Evolutionary conservation across 495 filamentous ascomycete species (phyloP), one percentile per base, ranked within the genome.

Genomic region (Umbilicaria muhlenbergii): DNA sequence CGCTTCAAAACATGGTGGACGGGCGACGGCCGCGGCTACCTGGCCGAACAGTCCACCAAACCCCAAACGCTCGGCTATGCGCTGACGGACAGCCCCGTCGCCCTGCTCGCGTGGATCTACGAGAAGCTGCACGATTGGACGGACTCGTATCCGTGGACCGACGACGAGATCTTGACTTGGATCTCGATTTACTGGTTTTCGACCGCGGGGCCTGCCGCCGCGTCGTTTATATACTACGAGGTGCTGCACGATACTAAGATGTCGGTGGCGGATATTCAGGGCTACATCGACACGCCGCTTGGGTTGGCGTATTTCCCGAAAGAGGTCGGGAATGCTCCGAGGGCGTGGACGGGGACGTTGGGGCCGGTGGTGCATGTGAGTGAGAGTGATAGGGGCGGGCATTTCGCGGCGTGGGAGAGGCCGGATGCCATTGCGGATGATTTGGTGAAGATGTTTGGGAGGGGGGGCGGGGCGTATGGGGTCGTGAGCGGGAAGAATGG

Each of bases 211-310:
- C 74, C 73, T 0, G 71, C 69, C 5, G 74, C 74, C 2, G 72
- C 62, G 46, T 54, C 65, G 3, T 55, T 68, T 11, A 75, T 80
- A 19, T 83, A 81, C 57, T 81, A 81, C 49, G 76, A 80, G 51
- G 65, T 54, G 4, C 42, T 39, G 3, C 57, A 64, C 46, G 17
- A 57, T 32, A 36, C 11, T 50, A 36, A 34, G 49, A 54, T 38
- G 0, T 33, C 37, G 4, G 41, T 41, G 18, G 51, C 32, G 16
- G 41, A 35, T 15, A 36, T 48, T 7, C 42, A 39, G 17, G 18
- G 48, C 17, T 70, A 57, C 44, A 61, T 60, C 13, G 47, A 61
- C 18, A 73, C 79, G 0, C 70, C 69, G 48, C 48, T 81, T 7
- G 79, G 76, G 0, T 34, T 75, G 12, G 61, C 64, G 0, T 55